A percentile compares a stretch with the other conserved stretches of the same genome.
Conservation (phyloP, 768 basidiomycete genomes). For the Tylopilus sp. region DNA sequence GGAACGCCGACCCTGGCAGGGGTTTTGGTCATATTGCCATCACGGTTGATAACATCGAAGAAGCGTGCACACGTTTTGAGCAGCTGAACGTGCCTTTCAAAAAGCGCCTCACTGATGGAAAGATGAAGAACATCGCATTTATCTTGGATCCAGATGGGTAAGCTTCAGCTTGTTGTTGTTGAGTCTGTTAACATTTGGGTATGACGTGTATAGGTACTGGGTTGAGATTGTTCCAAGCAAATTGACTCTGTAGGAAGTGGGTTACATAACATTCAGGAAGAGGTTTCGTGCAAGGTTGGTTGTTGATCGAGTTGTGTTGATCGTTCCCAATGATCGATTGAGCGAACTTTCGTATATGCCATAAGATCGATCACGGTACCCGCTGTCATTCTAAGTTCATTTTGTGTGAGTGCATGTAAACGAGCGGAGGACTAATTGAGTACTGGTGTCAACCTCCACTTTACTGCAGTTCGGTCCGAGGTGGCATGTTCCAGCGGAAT, state of each 20-base stretch:
- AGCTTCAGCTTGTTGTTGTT: slow-evolving; percentile 4
- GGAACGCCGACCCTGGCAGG: slow-evolving; percentile 79
- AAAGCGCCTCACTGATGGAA: slow-evolving; percentile 83
- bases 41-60: slow-evolving; percentile 76
- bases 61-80: slow-evolving; percentile 82
- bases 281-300: neutral
- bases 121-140: slow-evolving; percentile 83
- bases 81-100: slow-evolving; percentile 77
- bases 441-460: too few species aligned
- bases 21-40: slow-evolving; percentile 89
- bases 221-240: slow-evolving; percentile 48
- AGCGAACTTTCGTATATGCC: neutral
- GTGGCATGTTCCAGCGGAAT: too few species aligned
- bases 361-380: neutral
- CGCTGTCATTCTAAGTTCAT: neutral
- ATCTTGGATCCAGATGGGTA: slow-evolving; percentile 83
- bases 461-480: too few species aligned
- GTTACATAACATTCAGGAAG: neutral
- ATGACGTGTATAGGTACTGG: slow-evolving; percentile 47
- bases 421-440: neutral
- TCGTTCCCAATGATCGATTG: neutral
- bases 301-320: slow-evolving; percentile 5
- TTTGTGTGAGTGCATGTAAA: neutral
- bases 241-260: slow-evolving; percentile 22
- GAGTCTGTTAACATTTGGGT: neutral